phyloP scores from a whole-genome alignment of 116 monocot species.

The Dioscorea cayenensis region DNA sequence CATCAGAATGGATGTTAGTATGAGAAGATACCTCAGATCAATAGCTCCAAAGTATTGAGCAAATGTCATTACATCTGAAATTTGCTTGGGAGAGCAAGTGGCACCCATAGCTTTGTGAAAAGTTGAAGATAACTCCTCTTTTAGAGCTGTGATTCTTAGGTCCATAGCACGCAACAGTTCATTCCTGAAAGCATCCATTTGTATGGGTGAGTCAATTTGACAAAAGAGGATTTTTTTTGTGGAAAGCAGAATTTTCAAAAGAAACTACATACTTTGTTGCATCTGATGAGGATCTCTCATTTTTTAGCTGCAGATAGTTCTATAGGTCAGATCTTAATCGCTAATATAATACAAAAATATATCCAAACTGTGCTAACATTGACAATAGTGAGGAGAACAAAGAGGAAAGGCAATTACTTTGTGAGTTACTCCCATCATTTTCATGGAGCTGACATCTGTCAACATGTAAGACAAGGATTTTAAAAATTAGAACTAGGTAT shows the following conservation, averaged over 20 bases:
- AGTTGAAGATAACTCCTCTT: conserved; percentile 50
- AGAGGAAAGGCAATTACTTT: background rate
- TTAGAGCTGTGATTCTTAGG: conserved; percentile 55
- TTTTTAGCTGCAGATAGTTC: conserved; percentile 32
- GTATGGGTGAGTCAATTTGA: background rate
- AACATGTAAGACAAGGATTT: background rate
- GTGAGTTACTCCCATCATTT: background rate
- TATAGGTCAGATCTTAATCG: background rate
- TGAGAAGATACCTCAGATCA: conserved; percentile 53
- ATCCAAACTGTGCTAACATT: background rate
- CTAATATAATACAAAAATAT: background rate
- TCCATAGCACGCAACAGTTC: conserved; percentile 77
- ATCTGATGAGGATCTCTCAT: conserved; percentile 60
- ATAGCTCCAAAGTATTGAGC: conserved; percentile 58
- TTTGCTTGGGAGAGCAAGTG: conserved; percentile 34
- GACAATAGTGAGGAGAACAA: background rate
- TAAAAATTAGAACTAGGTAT: too few relatives aligned
- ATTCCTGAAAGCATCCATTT: conserved; percentile 43
- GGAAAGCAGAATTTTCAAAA: background rate
- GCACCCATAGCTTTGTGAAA: conserved; percentile 48
- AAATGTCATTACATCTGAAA: conserved; percentile 71
- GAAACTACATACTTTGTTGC: conserved; percentile 64
- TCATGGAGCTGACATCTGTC: conserved; percentile 18
- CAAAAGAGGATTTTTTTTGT: background rate
- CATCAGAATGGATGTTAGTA: too few relatives aligned